These are phyloP conservation scores for Apiosordaria backusii DNA, from an alignment of 495 filamentous ascomycete species.

Conservation along the genomic window DNA sequence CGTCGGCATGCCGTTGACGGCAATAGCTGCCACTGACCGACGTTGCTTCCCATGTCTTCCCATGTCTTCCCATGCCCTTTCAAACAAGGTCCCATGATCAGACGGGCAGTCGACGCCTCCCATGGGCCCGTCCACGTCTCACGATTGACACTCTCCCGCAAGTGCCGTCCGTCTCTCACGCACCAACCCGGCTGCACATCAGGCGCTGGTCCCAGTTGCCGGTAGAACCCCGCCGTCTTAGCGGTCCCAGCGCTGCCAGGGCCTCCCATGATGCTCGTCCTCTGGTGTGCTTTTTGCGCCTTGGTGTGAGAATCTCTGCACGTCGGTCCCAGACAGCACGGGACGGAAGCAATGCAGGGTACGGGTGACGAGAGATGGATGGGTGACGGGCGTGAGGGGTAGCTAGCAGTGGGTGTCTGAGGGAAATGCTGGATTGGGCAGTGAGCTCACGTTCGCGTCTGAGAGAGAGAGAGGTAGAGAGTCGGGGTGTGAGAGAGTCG, in stretches of 20 bases:
- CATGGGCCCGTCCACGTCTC: background rate
- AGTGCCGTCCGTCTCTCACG: slow-evolving; percentile 13
- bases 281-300: too few species aligned
- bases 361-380: background rate
- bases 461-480: background rate
- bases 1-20: background rate
- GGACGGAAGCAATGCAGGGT: background rate
- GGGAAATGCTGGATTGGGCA: background rate
- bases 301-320: background rate
- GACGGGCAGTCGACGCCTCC: background rate
- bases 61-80: background rate
- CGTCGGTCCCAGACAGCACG: background rate
- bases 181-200: background rate
- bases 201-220: slow-evolving; percentile 14
- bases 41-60: background rate
- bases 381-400: background rate
- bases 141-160: background rate
- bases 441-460: background rate
- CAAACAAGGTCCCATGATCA: background rate
- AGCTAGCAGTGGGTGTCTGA: background rate
- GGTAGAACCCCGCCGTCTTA: slow-evolving; percentile 6
- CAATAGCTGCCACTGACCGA: slow-evolving; percentile 1
- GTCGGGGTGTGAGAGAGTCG: too few species aligned
- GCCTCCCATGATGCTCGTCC: background rate
- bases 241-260: slow-evolving; percentile 10